Percentiles rank a stretch among this genome's conserved stretches.
Conservation (phyloP, 768 basidiomycete genomes). For the Hysterangium stoloniferum region DNA sequence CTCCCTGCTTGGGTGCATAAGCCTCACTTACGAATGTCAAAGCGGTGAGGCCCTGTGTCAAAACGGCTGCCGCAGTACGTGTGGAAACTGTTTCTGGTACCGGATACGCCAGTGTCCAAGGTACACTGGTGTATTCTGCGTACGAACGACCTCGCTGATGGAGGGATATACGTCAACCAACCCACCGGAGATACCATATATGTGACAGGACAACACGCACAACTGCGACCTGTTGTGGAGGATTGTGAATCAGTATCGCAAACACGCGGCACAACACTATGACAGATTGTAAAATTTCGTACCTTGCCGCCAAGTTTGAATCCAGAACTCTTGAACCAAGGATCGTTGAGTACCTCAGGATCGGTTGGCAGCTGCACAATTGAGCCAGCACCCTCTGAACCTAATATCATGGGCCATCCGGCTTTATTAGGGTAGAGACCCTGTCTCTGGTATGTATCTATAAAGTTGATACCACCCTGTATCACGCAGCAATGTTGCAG, state of each 20-base stretch:
- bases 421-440: conserved; percentile 53
- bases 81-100: conserved; percentile 57
- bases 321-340: conserved; percentile 54
- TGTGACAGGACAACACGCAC: neutral
- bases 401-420: conserved; percentile 58
- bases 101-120: conserved; percentile 54
- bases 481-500: conserved; percentile 63
- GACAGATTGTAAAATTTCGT: conserved; percentile 33
- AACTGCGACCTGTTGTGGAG: neutral
- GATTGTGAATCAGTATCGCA: neutral
- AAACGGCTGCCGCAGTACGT: conserved; percentile 54
- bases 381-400: conserved; percentile 72
- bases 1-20: conserved; percentile 72
- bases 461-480: conserved; percentile 75
- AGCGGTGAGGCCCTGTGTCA: conserved; percentile 75
- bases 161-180: too few species aligned
- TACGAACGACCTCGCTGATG: conserved; percentile 33
- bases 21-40: conserved; percentile 76
- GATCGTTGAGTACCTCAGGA: conserved; percentile 45
- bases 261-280: neutral
- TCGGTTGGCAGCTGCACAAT: conserved; percentile 72
- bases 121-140: conserved; percentile 64
- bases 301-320: conserved; percentile 68
- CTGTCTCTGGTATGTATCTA: conserved; percentile 63
- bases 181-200: neutral